phyloP scores from a whole-genome alignment of 352 stramenopile species.

The Pythium oligandrum region DNA sequence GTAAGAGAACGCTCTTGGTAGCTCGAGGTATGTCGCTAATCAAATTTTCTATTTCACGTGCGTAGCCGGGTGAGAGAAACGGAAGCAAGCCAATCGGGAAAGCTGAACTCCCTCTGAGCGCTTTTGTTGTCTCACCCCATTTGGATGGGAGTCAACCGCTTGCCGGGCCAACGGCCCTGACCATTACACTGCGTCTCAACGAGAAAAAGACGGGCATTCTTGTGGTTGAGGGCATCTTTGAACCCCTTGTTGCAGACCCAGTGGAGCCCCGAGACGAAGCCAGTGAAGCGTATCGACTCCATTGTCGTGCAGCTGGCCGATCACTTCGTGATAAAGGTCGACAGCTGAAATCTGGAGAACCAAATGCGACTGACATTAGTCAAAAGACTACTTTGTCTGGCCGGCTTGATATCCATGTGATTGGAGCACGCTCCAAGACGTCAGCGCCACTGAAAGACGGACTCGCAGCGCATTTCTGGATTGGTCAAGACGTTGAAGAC shows the following conservation, averaged over 20 bases:
- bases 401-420: conserved; percentile 35
- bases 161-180: conserved; percentile 17
- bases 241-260: conserved; percentile 21
- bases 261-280: conserved; percentile 8
- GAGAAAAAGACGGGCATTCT: conserved; percentile 31
- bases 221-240: conserved; percentile 35
- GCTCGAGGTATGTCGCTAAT: background rate
- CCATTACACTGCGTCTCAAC: conserved; percentile 24
- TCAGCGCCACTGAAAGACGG: conserved; percentile 7
- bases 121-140: conserved; percentile 25
- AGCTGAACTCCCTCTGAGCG: conserved; percentile 31
- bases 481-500: conserved; percentile 28
- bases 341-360: conserved; percentile 17
- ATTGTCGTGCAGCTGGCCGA: conserved; percentile 10
- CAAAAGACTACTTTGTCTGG: conserved; percentile 7
- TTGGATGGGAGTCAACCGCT: background rate
- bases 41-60: conserved; percentile 4
- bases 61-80: conserved; percentile 37
- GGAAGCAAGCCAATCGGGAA: conserved; percentile 32
- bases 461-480: conserved; percentile 31
- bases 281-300: conserved; percentile 10
- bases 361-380: background rate
- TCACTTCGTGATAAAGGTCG: conserved; percentile 13
- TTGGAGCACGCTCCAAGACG: conserved; percentile 9
- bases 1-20: conserved; percentile 20